These are phyloP conservation scores for Kondoa malvinella DNA, from an alignment of 768 basidiomycete species.

Conservation along the genomic window DNA sequence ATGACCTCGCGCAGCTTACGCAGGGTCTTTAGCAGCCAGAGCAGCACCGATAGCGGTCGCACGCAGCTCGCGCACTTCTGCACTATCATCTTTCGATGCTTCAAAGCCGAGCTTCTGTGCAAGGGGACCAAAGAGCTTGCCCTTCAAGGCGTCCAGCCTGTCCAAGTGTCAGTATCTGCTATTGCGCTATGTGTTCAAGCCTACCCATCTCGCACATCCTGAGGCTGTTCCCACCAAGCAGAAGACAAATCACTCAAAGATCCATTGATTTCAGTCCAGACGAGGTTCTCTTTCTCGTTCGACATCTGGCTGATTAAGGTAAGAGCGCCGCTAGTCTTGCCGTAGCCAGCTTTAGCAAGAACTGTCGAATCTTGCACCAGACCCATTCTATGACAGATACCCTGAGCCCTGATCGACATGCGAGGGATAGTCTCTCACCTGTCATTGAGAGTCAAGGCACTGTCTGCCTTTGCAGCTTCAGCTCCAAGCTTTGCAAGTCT, in stretches of 20 bases:
- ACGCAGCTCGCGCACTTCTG: constrained; percentile 54
- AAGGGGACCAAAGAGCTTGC: constrained; percentile 46
- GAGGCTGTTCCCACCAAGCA: constrained; percentile 63
- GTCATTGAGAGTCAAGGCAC: constrained; percentile 62
- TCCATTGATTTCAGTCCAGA: constrained; percentile 20
- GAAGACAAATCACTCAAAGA: constrained; percentile 11
- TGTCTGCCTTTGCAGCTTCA: constrained; percentile 53
- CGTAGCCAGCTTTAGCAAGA: constrained; percentile 62
- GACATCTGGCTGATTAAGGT: constrained; percentile 52
- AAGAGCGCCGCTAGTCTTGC: constrained; percentile 58
- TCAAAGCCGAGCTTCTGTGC: constrained; percentile 65
- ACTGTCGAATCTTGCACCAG: constrained; percentile 67
- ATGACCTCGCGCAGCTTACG: constrained; percentile 6
- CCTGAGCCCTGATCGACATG: not conserved
- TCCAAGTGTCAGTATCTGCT: not conserved
- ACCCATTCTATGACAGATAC: constrained; percentile 40
- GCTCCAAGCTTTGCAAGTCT: constrained; percentile 58
- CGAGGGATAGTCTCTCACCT: constrained; percentile 30
- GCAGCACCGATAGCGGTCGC: constrained; percentile 51
- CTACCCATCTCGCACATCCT: constrained; percentile 40
- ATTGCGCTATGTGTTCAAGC: constrained; percentile 35
- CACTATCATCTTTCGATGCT: constrained; percentile 46
- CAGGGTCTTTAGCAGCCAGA: constrained; percentile 29
- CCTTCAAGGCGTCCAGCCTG: constrained; percentile 27
- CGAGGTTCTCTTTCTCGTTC: constrained; percentile 60